Evolutionary conservation across 148 eudicot species (phyloP), one percentile per base, ranked within the genome.

Genomic region (Heliosperma pusillum): DNA sequence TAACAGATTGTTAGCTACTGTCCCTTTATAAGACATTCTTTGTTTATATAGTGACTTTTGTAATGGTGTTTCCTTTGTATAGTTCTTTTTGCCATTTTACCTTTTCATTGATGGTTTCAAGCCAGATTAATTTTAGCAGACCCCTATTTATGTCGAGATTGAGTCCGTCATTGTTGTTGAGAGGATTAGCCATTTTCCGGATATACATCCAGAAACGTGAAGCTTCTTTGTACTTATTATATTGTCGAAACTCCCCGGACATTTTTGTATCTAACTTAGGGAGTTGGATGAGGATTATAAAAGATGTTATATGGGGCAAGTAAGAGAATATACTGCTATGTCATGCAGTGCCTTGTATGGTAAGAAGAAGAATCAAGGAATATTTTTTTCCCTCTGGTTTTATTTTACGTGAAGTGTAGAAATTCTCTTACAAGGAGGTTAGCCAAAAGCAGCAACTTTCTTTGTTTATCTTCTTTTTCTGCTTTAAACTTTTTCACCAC

Each of bases 301-400:
- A 60, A 67, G 77, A 67, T 77, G 4, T 68, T 77, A 77, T 59
- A 24, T 61, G 74, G 80, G 77, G 74, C 77, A 81, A 81, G 83
- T 68, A 66, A 67, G 17, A 40, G 27, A 40, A 70, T 21, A 36
- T 57, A 29, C 52, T 40, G 8, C n/a, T 50, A 69, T 33, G 69
- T 15, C 12, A 29, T 33, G 29, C 53, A 22, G 44, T 53, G 29
- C 42, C 82, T 75, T 80, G 69, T 53, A 44, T 74, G 24, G 10
- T 33, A 70, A 71, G 82, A 70, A 70, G 42, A 69, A 70, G 79
- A 40, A 80, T 27, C 72, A 55, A 36, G 24, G 44, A 64, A 44
- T 27, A 27, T 59, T 70, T 13, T 42, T 69, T 53, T 76, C 45
- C 11, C 61, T 25, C 25, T 33, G 24, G 20, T 30, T 62, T 6